Conservation (phyloP, 2,329 filamentous ascomycete genomes). For the Emmonsiellopsis sp. region DNA sequence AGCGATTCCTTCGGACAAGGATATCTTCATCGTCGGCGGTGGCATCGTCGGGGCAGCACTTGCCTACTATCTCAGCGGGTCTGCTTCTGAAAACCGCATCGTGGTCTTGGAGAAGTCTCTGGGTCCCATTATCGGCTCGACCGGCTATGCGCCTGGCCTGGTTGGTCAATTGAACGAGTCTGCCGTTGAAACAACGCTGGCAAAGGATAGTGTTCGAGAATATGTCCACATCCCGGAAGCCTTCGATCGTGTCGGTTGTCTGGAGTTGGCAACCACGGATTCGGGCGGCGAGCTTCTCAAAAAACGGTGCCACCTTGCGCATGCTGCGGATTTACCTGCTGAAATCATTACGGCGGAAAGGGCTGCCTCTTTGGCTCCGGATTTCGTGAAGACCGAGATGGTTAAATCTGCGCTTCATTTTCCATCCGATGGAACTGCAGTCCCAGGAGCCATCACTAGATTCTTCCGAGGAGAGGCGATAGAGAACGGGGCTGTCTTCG, state of each 20-base stretch:
- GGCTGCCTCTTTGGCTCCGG: conserved; percentile 18
- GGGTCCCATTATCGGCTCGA: conserved; percentile 20
- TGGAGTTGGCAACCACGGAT: conserved; percentile 18
- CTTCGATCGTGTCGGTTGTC: conserved; percentile 20
- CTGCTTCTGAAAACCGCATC: conserved; percentile 7
- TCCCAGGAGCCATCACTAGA: conserved; percentile 15
- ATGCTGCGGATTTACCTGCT: conserved; percentile 17
- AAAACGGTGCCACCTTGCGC: conserved; percentile 13
- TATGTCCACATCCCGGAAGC: conserved; percentile 20
- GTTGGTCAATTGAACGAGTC: conserved; percentile 29
- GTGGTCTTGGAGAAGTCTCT: conserved; percentile 22
- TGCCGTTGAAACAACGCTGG: conserved; percentile 21
- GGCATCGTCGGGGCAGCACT: conserved; percentile 29
- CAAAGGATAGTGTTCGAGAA: conserved; percentile 22
- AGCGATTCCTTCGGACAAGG: neutral
- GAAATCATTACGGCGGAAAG: conserved; percentile 17
- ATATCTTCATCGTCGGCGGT: conserved; percentile 20
- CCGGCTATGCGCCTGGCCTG: conserved; percentile 26
- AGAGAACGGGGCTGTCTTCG: conserved; percentile 14
- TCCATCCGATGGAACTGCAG: conserved; percentile 21
- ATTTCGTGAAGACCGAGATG: conserved; percentile 19
- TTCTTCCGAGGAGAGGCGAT: conserved; percentile 19
- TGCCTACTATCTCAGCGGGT: conserved; percentile 22
- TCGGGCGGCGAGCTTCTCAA: conserved; percentile 14
- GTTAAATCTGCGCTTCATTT: conserved; percentile 17